Evolutionary conservation across 108 stramenopile species (phyloP).

Genomic region (Hondaea fermentalgiana): DNA sequence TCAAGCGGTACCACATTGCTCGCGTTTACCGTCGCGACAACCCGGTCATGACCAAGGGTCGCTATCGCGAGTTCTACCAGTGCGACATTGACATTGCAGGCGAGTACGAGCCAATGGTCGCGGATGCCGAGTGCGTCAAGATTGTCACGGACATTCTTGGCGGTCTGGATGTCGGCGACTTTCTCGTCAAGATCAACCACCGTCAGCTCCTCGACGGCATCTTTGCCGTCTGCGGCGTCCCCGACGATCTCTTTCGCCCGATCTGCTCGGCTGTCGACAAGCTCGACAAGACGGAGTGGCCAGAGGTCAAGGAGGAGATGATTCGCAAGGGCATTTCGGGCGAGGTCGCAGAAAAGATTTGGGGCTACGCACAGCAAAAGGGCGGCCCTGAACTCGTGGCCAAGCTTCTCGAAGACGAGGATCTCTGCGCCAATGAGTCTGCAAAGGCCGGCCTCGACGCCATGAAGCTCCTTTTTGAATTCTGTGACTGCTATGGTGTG

Average conservation of each 20-base stretch:
- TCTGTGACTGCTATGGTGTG: constrained; percentile 72
- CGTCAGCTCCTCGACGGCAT: constrained; percentile 74
- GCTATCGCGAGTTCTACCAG: constrained; percentile 87
- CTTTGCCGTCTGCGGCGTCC: constrained; percentile 75
- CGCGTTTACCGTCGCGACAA: constrained; percentile 82
- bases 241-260: constrained; percentile 70
- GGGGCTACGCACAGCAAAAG: constrained; percentile 64
- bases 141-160: constrained; percentile 74
- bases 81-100: constrained; percentile 85
- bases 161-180: constrained; percentile 71
- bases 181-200: constrained; percentile 79
- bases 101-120: constrained; percentile 63
- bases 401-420: constrained; percentile 46
- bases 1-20: constrained; percentile 79
- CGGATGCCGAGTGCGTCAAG: constrained; percentile 72
- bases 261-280: constrained; percentile 86
- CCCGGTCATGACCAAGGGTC: constrained; percentile 61
- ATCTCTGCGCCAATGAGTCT: constrained; percentile 63
- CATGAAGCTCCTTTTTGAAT: constrained; percentile 69
- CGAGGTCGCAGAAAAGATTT: constrained; percentile 72
- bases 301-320: constrained; percentile 67
- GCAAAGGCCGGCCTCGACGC: constrained; percentile 70
- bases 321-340: constrained; percentile 70
- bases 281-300: constrained; percentile 81
- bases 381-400: constrained; percentile 61